Percentiles rank a stretch among this genome's conserved stretches.
phyloP scores from a whole-genome alignment of 768 basidiomycete species.

The Lentinus tigrinus region DNA sequence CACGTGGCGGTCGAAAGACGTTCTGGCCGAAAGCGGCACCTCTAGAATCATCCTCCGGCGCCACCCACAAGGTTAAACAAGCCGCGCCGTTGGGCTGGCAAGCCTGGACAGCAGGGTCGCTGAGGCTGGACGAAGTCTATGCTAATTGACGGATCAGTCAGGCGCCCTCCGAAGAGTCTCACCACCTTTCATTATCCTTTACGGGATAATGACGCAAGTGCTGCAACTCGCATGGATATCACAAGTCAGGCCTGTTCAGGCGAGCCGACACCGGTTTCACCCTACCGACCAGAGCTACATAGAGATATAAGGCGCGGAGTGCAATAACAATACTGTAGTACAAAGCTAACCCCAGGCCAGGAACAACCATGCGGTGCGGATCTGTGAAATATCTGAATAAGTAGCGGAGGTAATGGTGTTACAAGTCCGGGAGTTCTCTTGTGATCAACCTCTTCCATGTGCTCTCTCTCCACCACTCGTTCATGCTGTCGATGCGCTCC shows the following conservation, averaged over 20 bases:
- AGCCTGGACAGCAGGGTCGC: neutral
- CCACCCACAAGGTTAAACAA: slow-evolving; percentile 19
- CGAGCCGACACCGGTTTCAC: too few species aligned
- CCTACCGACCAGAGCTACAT: too few species aligned
- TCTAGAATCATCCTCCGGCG: slow-evolving; percentile 6
- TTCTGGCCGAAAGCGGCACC: slow-evolving; percentile 19
- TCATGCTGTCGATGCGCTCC: slow-evolving; percentile 78
- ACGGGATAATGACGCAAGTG: too few species aligned
- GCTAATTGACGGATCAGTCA: neutral
- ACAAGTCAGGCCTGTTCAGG: too few species aligned
- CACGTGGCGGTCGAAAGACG: slow-evolving; percentile 18
- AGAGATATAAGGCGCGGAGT: neutral
- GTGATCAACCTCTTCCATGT: slow-evolving; percentile 84
- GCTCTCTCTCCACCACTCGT: slow-evolving; percentile 91
- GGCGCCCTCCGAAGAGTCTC: neutral
- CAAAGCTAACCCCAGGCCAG: neutral
- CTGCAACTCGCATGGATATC: too few species aligned
- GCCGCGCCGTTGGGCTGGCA: neutral
- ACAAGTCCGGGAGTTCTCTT: slow-evolving; percentile 80
- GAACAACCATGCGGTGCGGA: neutral
- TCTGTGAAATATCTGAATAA: neutral
- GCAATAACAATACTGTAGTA: neutral
- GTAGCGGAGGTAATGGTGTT: neutral
- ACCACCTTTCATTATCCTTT: neutral
- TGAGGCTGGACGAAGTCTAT: neutral